phyloP scores from a whole-genome alignment of 129 eudicot genomes.

The Erigeron canadensis region DNA sequence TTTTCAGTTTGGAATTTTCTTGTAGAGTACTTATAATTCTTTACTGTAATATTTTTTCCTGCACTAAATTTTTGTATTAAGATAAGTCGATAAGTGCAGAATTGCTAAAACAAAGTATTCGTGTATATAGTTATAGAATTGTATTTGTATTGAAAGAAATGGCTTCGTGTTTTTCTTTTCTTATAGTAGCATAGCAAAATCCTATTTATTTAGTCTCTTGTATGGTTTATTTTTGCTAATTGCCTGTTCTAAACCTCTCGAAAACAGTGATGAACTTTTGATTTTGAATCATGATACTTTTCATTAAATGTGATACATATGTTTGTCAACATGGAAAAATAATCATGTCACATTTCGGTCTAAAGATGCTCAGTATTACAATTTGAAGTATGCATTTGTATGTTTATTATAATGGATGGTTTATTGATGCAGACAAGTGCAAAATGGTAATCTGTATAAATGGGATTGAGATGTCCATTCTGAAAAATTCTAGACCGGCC shows the following conservation, averaged over 20 bases:
- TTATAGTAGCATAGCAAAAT: not conserved
- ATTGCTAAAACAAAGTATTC: constrained; percentile 45
- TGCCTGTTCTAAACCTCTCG: not conserved
- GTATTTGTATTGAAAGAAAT: constrained; percentile 42
- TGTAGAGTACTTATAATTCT: constrained; percentile 33
- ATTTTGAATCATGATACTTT: not conserved
- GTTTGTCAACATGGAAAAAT: not conserved
- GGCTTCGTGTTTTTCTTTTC: constrained; percentile 29
- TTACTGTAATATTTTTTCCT: constrained; percentile 30
- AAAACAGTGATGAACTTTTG: not conserved
- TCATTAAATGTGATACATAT: not conserved
- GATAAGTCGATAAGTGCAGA: constrained; percentile 37
- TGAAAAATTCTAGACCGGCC: not conserved
- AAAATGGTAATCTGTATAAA: not conserved
- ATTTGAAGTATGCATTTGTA: not conserved
- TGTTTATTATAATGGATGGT: not conserved
- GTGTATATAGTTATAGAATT: constrained; percentile 56
- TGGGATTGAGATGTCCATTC: not conserved
- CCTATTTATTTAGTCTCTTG: not conserved
- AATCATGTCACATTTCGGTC: not conserved
- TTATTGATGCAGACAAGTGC: not conserved
- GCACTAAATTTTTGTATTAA: constrained; percentile 27
- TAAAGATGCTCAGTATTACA: not conserved
- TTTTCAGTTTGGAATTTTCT: constrained; percentile 22
- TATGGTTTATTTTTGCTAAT: not conserved